phyloP scores from a whole-genome alignment of 331 rosid genomes.

The Stylosanthes scabra region DNA sequence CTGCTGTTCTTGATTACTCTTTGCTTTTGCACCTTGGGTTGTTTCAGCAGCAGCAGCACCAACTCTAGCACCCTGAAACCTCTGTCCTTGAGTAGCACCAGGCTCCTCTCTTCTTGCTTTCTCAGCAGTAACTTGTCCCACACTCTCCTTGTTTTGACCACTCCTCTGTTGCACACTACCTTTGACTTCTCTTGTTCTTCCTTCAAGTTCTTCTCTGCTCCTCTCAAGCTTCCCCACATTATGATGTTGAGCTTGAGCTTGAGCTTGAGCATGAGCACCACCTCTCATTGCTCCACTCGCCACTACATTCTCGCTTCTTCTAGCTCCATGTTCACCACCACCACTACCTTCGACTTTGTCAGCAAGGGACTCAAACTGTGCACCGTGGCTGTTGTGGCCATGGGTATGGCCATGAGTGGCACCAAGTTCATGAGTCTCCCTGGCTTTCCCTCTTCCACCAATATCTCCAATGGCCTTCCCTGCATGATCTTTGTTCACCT shows the following conservation, averaged over 20 bases:
- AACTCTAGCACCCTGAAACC: neutral
- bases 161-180: constrained; percentile 34
- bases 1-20: neutral
- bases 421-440: too few species aligned
- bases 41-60: constrained; percentile 36
- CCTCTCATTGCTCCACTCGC: constrained; percentile 4
- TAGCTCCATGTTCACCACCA: constrained; percentile 12
- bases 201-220: constrained; percentile 13
- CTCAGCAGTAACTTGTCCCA: constrained; percentile 28
- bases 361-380: constrained; percentile 59
- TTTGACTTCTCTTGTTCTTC: constrained; percentile 26
- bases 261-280: too few species aligned
- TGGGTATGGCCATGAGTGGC: too few species aligned
- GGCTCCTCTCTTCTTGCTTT: constrained; percentile 26
- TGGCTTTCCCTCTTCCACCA: too few species aligned
- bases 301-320: constrained; percentile 24
- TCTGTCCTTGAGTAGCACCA: neutral
- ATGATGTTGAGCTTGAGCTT: neutral
- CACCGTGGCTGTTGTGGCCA: too few species aligned
- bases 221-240: constrained; percentile 44
- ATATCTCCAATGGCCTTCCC: too few species aligned
- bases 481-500: too few species aligned
- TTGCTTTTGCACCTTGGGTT: neutral
- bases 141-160: neutral
- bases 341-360: constrained; percentile 45